phyloP scores from a whole-genome alignment of 352 stramenopile species.

The Elongisporangium prolatum region DNA sequence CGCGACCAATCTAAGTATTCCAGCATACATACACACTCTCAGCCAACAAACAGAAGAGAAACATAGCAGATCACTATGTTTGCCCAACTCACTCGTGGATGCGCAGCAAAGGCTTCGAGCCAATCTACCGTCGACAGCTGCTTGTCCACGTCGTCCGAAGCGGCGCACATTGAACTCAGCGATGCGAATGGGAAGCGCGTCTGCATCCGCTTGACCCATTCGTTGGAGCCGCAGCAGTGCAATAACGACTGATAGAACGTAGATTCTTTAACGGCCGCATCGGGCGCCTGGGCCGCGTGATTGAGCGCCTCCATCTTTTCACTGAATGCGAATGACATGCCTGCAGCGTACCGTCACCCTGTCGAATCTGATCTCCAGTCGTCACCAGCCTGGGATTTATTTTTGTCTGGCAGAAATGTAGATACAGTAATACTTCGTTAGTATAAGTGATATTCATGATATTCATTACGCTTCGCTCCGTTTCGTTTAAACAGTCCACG shows the following conservation, averaged over 20 bases:
- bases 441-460: too few species aligned
- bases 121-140: constrained; percentile 44
- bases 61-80: neutral
- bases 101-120: constrained; percentile 65
- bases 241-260: constrained; percentile 36
- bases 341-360: constrained; percentile 1
- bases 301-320: constrained; percentile 40
- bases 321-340: constrained; percentile 3
- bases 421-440: too few species aligned
- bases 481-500: too few species aligned
- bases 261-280: constrained; percentile 12
- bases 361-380: neutral
- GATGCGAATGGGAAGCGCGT: constrained; percentile 33
- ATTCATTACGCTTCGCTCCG: too few species aligned
- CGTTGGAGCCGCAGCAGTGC: constrained; percentile 56
- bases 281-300: constrained; percentile 20
- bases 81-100: constrained; percentile 37
- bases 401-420: too few species aligned
- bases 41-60: neutral
- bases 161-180: constrained; percentile 33
- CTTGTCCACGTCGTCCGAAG: constrained; percentile 33
- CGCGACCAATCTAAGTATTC: constrained; percentile 46
- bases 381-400: too few species aligned
- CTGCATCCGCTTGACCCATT: constrained; percentile 41
- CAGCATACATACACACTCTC: neutral